phyloP scores from a whole-genome alignment of 768 basidiomycete genomes.

The Ramaria rubella region DNA sequence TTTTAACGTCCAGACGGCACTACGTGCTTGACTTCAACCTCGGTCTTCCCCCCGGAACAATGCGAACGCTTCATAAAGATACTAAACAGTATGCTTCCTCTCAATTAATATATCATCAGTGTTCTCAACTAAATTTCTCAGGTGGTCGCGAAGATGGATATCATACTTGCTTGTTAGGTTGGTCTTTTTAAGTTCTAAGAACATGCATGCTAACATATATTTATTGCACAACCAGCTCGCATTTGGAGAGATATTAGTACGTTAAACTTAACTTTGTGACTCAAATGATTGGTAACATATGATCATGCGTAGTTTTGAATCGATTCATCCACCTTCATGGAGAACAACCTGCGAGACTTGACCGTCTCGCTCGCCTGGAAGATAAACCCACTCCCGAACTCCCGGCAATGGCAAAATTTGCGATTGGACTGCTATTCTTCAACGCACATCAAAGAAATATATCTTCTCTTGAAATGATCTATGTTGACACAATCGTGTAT shows the following conservation, averaged over 20 bases:
- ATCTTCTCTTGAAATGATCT: constrained; percentile 40
- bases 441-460: constrained; percentile 38
- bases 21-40: constrained; percentile 55
- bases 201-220: not conserved
- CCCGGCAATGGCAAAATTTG: constrained; percentile 29
- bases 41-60: constrained; percentile 44
- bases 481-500: constrained; percentile 50
- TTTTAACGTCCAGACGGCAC: constrained; percentile 39
- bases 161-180: not conserved
- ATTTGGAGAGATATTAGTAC: not conserved
- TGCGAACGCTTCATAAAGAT: constrained; percentile 45
- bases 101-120: not conserved
- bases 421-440: constrained; percentile 30
- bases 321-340: constrained; percentile 53
- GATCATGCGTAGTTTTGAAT: constrained; percentile 34
- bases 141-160: not conserved
- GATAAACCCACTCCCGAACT: constrained; percentile 34
- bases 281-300: not conserved
- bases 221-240: not conserved
- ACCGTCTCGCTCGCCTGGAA: constrained; percentile 41
- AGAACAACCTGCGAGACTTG: constrained; percentile 25
- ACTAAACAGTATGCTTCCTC: constrained; percentile 31
- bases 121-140: not conserved
- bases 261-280: not conserved
- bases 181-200: not conserved